Base-by-base conservation (phyloP, 2,329 filamentous ascomycete species). In the Ascochyta clinopodiicola region DNA sequence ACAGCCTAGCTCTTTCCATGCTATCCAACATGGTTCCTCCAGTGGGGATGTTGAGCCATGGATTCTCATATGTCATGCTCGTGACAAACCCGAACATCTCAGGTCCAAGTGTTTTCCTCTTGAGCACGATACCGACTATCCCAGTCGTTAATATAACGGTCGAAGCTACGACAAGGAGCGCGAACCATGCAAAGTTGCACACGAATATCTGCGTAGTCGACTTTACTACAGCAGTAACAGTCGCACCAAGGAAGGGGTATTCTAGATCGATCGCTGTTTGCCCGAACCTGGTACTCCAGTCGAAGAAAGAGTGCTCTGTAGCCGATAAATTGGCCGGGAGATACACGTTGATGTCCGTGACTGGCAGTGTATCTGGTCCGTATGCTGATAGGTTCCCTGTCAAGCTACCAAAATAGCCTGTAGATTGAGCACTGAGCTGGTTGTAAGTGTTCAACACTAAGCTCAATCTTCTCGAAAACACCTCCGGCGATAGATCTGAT, bases 61-160 rank as follows among this genome's bases (percentile, higher is more conserved):
- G 69, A 35, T 75, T 75, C 25, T 76, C 69, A 31, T 76, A 76
- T 0, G 73, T 76, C 69, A 76, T 72, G 45, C 72, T 75, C 1
- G 73, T 44, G 0, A 76, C 73, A 25, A 67, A 75, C 1, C 73
- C 71, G 25, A 76, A 72, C 45, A 76, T 51, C 27, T 75, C 73
- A 0, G 74, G 74, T 0, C 69, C 71, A 2, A 72, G 57, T 1
- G 68, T 73, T 8, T 44, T 57, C 3, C 56, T 40, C 19, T 75
- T 74, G 0, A 76, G 56, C 0, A 72, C 13, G 1, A 73, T 21
- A 0, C 64, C 58, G 1, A 42, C 40, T 0, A 37, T 15, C 0
- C 71, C 73, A 1, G 55, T 67, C 0, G 64, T 6, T 2, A 75
- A 38, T 1, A 71, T 64, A 1, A 64, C 46, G 0, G 6, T 22